A percentile compares a stretch with the other conserved stretches of the same genome.
Evolutionary conservation across 164 flowering plant species (phyloP).

Genomic region (Vitis amurensis): DNA sequence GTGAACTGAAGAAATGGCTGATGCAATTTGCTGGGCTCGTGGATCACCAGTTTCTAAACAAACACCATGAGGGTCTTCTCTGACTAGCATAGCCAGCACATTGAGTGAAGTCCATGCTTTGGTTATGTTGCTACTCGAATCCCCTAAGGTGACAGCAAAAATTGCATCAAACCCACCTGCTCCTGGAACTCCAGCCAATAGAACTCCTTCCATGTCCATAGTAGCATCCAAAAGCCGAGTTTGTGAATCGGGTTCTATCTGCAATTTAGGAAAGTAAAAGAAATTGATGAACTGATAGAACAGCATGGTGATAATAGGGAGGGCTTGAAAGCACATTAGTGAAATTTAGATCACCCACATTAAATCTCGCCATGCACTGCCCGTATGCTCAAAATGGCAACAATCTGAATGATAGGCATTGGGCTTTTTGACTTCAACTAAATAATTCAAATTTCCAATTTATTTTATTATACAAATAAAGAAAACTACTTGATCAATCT

Average conservation of each 20-base stretch:
- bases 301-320: background rate
- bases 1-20: constrained; percentile 55
- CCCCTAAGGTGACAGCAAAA: constrained; percentile 85
- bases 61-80: constrained; percentile 93
- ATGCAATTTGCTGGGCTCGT: constrained; percentile 52
- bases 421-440: too few species aligned
- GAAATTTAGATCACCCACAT: too few species aligned
- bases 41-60: constrained; percentile 81
- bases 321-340: too few species aligned
- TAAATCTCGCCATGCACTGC: too few species aligned
- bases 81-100: constrained; percentile 83
- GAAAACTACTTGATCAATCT: too few species aligned
- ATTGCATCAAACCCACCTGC: constrained; percentile 99
- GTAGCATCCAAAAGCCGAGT: constrained; percentile 82
- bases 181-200: constrained; percentile 98
- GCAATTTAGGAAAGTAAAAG: constrained; percentile 20
- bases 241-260: constrained; percentile 98
- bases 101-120: constrained; percentile 74
- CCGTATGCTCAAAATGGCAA: too few species aligned
- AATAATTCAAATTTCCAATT: too few species aligned
- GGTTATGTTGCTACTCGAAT: constrained; percentile 47
- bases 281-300: background rate
- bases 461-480: too few species aligned
- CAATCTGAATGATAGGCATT: too few species aligned
- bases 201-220: constrained; percentile 83